Conservation (phyloP, 331 rosid genomes). For the Rhamnella rubrinervis region DNA sequence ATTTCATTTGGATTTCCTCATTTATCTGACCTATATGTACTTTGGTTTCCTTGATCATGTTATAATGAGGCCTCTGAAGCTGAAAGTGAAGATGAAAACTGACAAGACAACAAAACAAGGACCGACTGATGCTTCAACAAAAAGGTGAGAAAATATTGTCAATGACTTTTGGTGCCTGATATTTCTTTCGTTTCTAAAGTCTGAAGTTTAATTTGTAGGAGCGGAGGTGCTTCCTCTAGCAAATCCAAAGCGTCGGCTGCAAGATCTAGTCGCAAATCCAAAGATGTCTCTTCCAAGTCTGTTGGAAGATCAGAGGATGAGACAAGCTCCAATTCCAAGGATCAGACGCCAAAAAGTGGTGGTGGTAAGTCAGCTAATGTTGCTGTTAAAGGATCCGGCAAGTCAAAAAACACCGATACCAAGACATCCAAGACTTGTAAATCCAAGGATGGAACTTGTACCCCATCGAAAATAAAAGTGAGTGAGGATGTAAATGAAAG, state of each 20-base stretch:
- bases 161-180: slow-evolving; percentile 1
- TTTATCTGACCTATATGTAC: too few relatives aligned
- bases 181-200: slow-evolving; percentile 27
- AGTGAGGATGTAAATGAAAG: slow-evolving; percentile 36
- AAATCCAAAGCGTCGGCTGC: slow-evolving; percentile 48
- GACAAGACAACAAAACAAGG: slow-evolving; percentile 48
- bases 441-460: slow-evolving; percentile 48
- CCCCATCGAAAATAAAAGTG: slow-evolving; percentile 45
- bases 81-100: slow-evolving; percentile 56
- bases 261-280: slow-evolving; percentile 42
- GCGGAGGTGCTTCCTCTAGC: slow-evolving; percentile 57
- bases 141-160: slow-evolving; percentile 49
- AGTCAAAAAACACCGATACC: slow-evolving; percentile 43
- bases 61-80: slow-evolving; percentile 57
- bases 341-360: slow-evolving; percentile 47
- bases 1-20: too few relatives aligned
- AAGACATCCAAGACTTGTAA: slow-evolving; percentile 46
- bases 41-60: too few relatives aligned
- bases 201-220: slow-evolving; percentile 41
- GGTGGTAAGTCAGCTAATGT: slow-evolving; percentile 44
- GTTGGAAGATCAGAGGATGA: slow-evolving; percentile 43
- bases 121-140: slow-evolving; percentile 47
- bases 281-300: slow-evolving; percentile 48
- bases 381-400: slow-evolving; percentile 40
- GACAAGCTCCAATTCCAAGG: slow-evolving; percentile 49